Evolutionary conservation across 2,329 filamentous ascomycete genomes (phyloP).

Genomic region (Fusarium ambrosium): DNA sequence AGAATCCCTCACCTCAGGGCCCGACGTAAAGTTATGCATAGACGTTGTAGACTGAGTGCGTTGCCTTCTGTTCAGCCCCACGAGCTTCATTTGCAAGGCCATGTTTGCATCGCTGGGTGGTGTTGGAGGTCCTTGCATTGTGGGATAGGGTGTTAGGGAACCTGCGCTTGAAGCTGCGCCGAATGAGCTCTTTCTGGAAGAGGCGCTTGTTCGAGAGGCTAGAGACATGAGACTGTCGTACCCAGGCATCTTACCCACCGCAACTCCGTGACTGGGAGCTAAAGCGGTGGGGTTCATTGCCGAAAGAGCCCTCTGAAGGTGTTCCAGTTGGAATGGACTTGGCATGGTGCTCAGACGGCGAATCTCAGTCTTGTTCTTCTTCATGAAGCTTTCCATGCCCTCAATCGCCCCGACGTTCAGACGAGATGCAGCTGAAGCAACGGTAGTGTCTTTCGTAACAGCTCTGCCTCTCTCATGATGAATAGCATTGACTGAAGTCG

Average conservation of each 20-base stretch:
- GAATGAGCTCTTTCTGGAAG: constrained; percentile 19
- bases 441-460: background rate
- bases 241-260: constrained; percentile 10
- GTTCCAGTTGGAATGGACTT: constrained; percentile 8
- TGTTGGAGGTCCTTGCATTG: background rate
- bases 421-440: constrained; percentile 18
- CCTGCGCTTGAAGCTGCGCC: constrained; percentile 17
- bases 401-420: constrained; percentile 19
- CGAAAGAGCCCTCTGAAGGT: background rate
- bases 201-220: background rate
- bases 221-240: constrained; percentile 5
- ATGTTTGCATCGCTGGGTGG: constrained; percentile 19
- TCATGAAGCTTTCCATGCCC: constrained; percentile 34
- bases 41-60: constrained; percentile 7
- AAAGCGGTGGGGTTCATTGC: background rate
- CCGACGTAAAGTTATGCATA: constrained; percentile 14
- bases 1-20: background rate
- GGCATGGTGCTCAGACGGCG: constrained; percentile 33
- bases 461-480: constrained; percentile 26
- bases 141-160: background rate
- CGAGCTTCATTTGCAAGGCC: constrained; percentile 8
- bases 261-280: background rate
- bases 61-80: constrained; percentile 17
- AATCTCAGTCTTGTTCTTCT: constrained; percentile 35
- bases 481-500: constrained; percentile 22